Percentiles rank a stretch among this genome's conserved stretches.
Conservation (phyloP, 495 filamentous ascomycete species). For the Immersiella caudata region DNA sequence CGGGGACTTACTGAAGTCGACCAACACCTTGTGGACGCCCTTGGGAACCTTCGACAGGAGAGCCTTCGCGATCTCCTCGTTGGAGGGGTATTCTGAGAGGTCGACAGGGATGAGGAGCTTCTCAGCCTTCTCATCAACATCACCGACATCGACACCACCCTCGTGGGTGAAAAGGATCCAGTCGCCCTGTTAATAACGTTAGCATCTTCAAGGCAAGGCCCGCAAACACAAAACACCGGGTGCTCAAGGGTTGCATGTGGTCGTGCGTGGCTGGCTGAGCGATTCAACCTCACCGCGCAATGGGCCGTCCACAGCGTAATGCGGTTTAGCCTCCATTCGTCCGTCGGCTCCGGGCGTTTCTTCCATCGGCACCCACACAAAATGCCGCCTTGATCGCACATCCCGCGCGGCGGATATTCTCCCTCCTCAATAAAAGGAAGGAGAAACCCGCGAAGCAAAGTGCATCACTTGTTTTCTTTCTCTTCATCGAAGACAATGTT, state of each 20-base stretch:
- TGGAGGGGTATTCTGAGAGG: slow-evolving; percentile 91
- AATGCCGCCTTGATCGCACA: slow-evolving; percentile 18
- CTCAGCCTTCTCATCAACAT: slow-evolving; percentile 98
- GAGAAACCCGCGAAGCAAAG: neutral
- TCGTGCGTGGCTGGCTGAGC: slow-evolving; percentile 8
- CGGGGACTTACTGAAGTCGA: slow-evolving; percentile 75
- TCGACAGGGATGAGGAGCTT: slow-evolving; percentile 98
- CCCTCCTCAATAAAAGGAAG: slow-evolving; percentile 15
- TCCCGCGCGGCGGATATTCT: slow-evolving; percentile 16
- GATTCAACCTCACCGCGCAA: slow-evolving; percentile 13
- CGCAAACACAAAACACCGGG: neutral
- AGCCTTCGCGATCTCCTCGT: slow-evolving; percentile 82
- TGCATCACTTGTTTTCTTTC: slow-evolving; percentile 17
- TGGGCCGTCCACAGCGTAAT: slow-evolving; percentile 34
- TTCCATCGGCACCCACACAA: slow-evolving; percentile 23
- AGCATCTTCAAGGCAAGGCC: slow-evolving; percentile 21
- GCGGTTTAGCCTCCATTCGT: slow-evolving; percentile 61
- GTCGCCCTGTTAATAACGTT: slow-evolving; percentile 73
- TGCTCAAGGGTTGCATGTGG: slow-evolving; percentile 1
- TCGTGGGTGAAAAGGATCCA: slow-evolving; percentile 99
- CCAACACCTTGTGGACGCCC: slow-evolving; percentile 94
- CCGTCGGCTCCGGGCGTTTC: slow-evolving; percentile 41
- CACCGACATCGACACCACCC: slow-evolving; percentile 98
- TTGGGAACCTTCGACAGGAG: slow-evolving; percentile 92
- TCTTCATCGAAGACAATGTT: slow-evolving; percentile 5